These are phyloP conservation scores for Vitis hybrid DNA, from an alignment of 177 flowering plant species.

Conservation along the genomic window DNA sequence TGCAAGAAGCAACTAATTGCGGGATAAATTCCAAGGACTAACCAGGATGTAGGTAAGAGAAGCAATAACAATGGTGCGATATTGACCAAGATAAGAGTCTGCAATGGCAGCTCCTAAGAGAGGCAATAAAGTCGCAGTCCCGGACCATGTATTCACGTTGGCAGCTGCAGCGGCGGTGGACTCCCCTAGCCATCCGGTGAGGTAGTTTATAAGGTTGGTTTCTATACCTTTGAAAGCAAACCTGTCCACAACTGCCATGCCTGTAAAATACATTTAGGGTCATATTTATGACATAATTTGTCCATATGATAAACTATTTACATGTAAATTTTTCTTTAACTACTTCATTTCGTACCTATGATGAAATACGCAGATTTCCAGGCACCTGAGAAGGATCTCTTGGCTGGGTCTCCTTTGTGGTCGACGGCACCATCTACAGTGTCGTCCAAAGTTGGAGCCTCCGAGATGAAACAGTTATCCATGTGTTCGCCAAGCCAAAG, in stretches of 20 bases:
- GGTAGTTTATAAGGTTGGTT: slow-evolving; percentile 26
- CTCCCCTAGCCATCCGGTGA: slow-evolving; percentile 27
- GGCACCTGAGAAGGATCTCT: too few relatives aligned
- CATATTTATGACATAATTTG: too few relatives aligned
- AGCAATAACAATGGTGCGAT: slow-evolving; percentile 24
- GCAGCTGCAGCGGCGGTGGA: slow-evolving; percentile 34
- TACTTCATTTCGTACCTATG: background rate
- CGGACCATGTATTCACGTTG: slow-evolving; percentile 32
- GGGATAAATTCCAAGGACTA: too few relatives aligned
- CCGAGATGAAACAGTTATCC: too few relatives aligned
- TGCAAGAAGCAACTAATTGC: too few relatives aligned
- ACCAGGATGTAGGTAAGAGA: slow-evolving; percentile 21
- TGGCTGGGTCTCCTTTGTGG: too few relatives aligned
- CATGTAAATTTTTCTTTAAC: too few relatives aligned
- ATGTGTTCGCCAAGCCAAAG: too few relatives aligned
- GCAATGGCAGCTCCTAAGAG: slow-evolving; percentile 38
- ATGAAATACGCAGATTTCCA: too few relatives aligned
- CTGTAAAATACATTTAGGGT: slow-evolving; percentile 6
- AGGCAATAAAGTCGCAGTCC: slow-evolving; percentile 25
- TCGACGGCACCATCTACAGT: too few relatives aligned
- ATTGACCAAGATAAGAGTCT: slow-evolving; percentile 34
- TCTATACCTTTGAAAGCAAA: slow-evolving; percentile 27
- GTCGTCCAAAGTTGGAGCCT: too few relatives aligned
- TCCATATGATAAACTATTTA: too few relatives aligned
- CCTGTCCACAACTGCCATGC: slow-evolving; percentile 36